Evolutionary conservation across 495 filamentous ascomycete species (phyloP).

Genomic region (Penicillium ucsense): DNA sequence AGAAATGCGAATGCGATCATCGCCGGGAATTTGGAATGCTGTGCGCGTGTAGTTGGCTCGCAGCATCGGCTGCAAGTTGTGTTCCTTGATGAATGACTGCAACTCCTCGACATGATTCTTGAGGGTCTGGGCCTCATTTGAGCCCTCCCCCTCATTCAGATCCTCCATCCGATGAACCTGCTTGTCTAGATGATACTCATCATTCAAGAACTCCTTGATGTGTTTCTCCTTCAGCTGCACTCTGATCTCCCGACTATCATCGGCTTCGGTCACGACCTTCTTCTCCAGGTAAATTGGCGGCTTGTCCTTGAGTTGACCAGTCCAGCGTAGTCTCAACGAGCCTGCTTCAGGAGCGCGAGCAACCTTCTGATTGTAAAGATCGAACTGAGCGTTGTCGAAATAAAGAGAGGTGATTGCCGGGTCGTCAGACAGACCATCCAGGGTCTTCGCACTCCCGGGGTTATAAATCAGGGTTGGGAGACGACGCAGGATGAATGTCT

Average conservation of each 20-base stretch:
- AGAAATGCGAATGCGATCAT: constrained; percentile 81
- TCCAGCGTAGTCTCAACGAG: constrained; percentile 85
- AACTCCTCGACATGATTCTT: constrained; percentile 65
- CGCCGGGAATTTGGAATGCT: constrained; percentile 91
- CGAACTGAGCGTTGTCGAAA: constrained; percentile 81
- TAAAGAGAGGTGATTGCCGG: constrained; percentile 92
- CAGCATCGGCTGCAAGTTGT: constrained; percentile 73
- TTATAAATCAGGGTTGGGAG: constrained; percentile 90
- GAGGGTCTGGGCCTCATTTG: constrained; percentile 45
- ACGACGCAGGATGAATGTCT: constrained; percentile 83
- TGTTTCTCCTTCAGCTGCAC: constrained; percentile 91
- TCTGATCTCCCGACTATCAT: constrained; percentile 62
- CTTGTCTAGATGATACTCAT: constrained; percentile 89
- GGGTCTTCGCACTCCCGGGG: constrained; percentile 66
- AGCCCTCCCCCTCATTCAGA: constrained; percentile 48
- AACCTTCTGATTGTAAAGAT: constrained; percentile 78
- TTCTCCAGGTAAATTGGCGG: constrained; percentile 80
- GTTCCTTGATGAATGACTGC: constrained; percentile 67
- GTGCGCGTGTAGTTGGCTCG: constrained; percentile 90
- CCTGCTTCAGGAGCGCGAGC: constrained; percentile 64
- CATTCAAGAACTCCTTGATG: constrained; percentile 76
- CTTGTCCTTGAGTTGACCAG: constrained; percentile 67
- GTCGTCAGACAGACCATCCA: constrained; percentile 65
- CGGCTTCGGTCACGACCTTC: constrained; percentile 70
- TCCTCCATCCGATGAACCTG: constrained; percentile 70